phyloP scores from a whole-genome alignment of 768 basidiomycete species.

The Mycena chlorophos region DNA sequence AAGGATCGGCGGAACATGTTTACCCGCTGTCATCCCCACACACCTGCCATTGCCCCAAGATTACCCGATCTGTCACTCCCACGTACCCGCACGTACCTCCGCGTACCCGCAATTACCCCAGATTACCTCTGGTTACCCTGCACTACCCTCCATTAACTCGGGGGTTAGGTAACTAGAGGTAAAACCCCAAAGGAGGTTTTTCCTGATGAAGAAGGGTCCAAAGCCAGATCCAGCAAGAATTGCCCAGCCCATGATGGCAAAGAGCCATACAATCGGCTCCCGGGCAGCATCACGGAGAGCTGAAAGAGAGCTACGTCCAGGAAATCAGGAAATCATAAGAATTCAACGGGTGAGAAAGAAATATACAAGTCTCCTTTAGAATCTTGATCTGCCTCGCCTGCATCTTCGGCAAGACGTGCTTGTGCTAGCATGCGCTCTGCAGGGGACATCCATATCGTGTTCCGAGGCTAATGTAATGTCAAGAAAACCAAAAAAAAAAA shows the following conservation, averaged over 20 bases:
- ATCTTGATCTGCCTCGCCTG: constrained; percentile 46
- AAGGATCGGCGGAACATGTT: too few species aligned
- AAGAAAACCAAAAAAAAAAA: too few species aligned
- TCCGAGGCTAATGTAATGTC: constrained; percentile 34
- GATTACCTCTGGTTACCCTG: too few species aligned
- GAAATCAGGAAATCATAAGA: neutral
- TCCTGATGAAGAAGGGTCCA: constrained; percentile 46
- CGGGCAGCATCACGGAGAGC: constrained; percentile 38
- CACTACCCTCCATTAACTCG: too few species aligned
- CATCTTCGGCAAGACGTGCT: constrained; percentile 47
- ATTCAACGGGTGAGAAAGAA: neutral
- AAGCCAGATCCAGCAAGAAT: constrained; percentile 40
- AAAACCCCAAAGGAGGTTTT: too few species aligned
- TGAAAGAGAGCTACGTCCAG: constrained; percentile 19
- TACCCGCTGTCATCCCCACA: too few species aligned
- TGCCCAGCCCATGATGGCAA: constrained; percentile 37
- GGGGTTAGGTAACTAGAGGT: too few species aligned
- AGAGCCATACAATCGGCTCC: constrained; percentile 40
- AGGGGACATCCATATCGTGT: constrained; percentile 44
- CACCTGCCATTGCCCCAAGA: too few species aligned
- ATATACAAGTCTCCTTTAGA: constrained; percentile 39
- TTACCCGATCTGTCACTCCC: too few species aligned
- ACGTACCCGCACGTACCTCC: too few species aligned
- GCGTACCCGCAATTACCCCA: too few species aligned
- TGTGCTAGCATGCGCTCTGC: constrained; percentile 43